Evolutionary conservation across 306 rosid species (phyloP).

Genomic region (Lotus japonicus): DNA sequence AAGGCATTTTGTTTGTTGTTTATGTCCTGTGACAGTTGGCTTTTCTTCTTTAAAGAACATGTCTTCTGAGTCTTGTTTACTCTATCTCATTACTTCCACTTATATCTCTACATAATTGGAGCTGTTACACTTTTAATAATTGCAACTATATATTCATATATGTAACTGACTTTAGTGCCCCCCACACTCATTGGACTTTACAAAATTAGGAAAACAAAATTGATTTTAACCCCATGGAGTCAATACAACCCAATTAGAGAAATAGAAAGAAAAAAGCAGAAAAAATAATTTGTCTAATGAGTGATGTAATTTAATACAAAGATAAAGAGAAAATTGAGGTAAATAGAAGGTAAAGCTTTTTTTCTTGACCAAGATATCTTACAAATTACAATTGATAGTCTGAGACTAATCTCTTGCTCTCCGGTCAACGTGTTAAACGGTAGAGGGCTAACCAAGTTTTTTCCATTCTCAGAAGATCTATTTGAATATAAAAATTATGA

Average conservation of each 20-base stretch:
- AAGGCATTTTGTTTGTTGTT: conserved; percentile 18
- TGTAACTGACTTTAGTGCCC: conserved; percentile 8
- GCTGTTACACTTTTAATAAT: conserved; percentile 12
- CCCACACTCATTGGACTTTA: neutral
- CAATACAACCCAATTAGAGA: no score
- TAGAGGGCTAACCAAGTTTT: no score
- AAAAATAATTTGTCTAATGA: neutral
- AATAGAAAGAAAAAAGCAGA: neutral
- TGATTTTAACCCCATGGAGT: no score
- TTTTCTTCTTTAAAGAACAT: conserved; percentile 12
- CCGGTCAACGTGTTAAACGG: no score
- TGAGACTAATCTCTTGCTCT: no score
- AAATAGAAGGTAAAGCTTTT: no score
- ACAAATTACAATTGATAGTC: no score
- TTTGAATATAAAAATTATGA: no score
- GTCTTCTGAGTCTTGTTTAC: conserved; percentile 14
- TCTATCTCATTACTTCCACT: neutral
- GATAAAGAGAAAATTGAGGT: no score
- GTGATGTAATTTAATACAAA: no score
- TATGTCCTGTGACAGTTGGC: conserved; percentile 19
- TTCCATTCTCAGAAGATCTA: no score
- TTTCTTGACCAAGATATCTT: no score
- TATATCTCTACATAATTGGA: neutral
- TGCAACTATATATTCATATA: conserved; percentile 5
- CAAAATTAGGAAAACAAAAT: neutral